Evolutionary conservation across 2,329 filamentous ascomycete genomes (phyloP), one percentile per base, ranked within the genome.

Genomic region (Hirsutella rhossiliensis): DNA sequence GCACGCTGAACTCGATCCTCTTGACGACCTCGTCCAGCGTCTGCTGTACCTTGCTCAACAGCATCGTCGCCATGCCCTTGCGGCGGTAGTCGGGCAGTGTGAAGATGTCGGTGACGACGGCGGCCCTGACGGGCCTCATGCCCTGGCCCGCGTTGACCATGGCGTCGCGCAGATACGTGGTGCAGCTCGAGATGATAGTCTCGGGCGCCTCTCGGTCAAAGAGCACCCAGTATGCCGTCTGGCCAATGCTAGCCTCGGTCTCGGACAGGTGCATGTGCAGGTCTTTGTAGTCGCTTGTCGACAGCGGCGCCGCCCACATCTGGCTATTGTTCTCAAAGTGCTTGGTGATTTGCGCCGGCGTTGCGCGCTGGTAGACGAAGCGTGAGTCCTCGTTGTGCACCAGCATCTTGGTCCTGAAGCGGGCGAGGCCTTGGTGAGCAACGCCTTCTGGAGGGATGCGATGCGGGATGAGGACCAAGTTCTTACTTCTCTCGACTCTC

Each of bases 161-260:
- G 42, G 49, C 52, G 5, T 52, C 44, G 38, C 52, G 52, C 34
- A 56, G 46, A 44, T 60, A 50, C 13, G 59, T 52, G 23, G 52
- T 55, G 51, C 62, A 65, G 45, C 60, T 63, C 7, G 62, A 57
- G 17, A 65, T 52, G 42, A 66, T 48, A 28, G 51, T 52, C 3
- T 49, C 42, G 11, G 54, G 56, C 13, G 62, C 51, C 4, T 52
- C 48, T 15, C 52, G 54, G 41, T 54, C 47, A 19, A 53, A 53
- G 12, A 64, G 47, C 9, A 62, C 53, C 56, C 58, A 66, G 47
- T 58, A 59, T 4, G 46, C 43, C 8, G 45, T 43, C 19, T 43
- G 34, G 11, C 30, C 44, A 11, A 8, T 19, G 20, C 34, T 45
- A 39, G 41, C 41, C 2, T 45, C 42, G 12, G 38, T 34, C 3